These are phyloP conservation scores for Blastobotrys attinorum DNA, from an alignment of 805 yeast genomes.

Conservation along the genomic window DNA sequence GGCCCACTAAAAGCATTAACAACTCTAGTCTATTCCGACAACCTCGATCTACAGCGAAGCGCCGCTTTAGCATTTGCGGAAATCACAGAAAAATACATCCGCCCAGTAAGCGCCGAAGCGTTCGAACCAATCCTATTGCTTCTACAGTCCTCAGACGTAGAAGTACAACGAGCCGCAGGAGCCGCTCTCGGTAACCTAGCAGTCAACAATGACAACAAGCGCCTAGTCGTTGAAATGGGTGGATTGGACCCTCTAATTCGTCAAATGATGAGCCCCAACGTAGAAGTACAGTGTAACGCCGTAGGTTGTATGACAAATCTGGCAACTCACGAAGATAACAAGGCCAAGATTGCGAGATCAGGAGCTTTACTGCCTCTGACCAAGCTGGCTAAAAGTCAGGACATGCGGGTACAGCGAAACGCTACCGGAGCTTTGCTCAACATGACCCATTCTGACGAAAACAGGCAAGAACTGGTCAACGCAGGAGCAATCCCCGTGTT, in stretches of 20 bases:
- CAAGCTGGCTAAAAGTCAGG: constrained; percentile 87
- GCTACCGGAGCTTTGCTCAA: constrained; percentile 97
- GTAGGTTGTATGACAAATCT: constrained; percentile 97
- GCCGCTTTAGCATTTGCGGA: constrained; percentile 99
- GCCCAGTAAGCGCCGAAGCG: constrained; percentile 84
- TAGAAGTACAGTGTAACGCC: constrained; percentile 98
- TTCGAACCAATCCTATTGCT: constrained; percentile 87
- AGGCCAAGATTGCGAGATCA: constrained; percentile 88
- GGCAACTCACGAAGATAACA: constrained; percentile 97
- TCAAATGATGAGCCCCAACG: constrained; percentile 95
- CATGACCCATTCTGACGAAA: constrained; percentile 97
- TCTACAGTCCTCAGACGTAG: constrained; percentile 80
- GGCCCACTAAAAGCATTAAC: constrained; percentile 81
- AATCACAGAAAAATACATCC: constrained; percentile 87
- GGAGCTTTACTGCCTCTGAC: constrained; percentile 95
- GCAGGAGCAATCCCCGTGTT: constrained; percentile 98
- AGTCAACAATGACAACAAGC: constrained; percentile 89
- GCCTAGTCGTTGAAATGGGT: constrained; percentile 94
- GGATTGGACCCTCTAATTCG: constrained; percentile 93
- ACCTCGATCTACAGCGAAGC: constrained; percentile 87
- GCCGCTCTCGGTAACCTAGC: constrained; percentile 98
- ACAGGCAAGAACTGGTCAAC: constrained; percentile 90
- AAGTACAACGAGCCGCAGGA: constrained; percentile 97
- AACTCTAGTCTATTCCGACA: constrained; percentile 90
- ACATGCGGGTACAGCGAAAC: constrained; percentile 93